Evolutionary conservation across 306 rosid genomes (phyloP).

Genomic region (Ormosia emarginata): DNA sequence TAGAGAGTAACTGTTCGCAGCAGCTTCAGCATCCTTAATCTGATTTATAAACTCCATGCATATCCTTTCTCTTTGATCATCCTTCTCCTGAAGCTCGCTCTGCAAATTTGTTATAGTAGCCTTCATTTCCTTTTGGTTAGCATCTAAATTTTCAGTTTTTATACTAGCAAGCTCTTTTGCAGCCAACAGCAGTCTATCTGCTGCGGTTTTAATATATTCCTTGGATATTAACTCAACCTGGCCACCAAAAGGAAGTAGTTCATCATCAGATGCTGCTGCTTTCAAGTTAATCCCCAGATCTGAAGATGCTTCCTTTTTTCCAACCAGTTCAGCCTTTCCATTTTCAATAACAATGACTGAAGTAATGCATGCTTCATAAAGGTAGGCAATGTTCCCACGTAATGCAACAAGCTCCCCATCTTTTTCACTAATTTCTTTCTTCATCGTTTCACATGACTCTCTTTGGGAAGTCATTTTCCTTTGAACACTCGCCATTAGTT

Average conservation of each 20-base stretch:
- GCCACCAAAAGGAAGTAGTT: neutral
- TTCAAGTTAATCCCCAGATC: conserved; percentile 21
- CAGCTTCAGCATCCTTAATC: conserved; percentile 81
- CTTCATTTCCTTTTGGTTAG: conserved; percentile 75
- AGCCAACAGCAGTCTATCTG: conserved; percentile 57
- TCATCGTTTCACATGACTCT: conserved; percentile 55
- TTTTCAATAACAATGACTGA: conserved; percentile 52
- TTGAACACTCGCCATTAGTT: conserved; percentile 40
- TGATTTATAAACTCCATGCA: conserved; percentile 84
- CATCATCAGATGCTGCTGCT: conserved; percentile 18
- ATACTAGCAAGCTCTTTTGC: conserved; percentile 59
- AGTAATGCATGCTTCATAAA: conserved; percentile 63
- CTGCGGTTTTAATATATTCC: conserved; percentile 55
- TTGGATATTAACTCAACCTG: conserved; percentile 36
- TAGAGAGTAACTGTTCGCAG: conserved; percentile 46
- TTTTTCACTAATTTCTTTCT: conserved; percentile 53
- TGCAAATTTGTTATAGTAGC: conserved; percentile 59
- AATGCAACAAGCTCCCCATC: conserved; percentile 55
- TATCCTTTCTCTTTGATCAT: conserved; percentile 71
- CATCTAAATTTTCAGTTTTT: conserved; percentile 58
- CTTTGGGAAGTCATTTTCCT: conserved; percentile 60
- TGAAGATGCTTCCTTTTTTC: conserved; percentile 38
- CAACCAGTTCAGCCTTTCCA: conserved; percentile 64
- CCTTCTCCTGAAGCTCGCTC: conserved; percentile 93
- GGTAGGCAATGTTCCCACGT: conserved; percentile 49